Evolutionary conservation across 2,329 filamentous ascomycete genomes (phyloP).

Genomic region (Bipolaris cookei): DNA sequence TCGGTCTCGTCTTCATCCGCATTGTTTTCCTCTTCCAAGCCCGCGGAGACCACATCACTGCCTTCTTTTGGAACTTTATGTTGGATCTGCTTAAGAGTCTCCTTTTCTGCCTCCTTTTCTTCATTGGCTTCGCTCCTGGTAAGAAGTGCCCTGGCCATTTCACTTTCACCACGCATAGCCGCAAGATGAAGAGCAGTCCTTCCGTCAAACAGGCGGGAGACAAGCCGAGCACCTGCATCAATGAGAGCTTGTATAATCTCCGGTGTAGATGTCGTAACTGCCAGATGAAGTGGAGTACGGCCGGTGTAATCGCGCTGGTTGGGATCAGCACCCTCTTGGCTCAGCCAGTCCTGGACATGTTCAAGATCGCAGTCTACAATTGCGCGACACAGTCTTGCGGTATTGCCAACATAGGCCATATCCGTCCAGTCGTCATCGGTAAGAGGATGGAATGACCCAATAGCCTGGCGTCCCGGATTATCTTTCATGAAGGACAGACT

Average conservation of each 20-base stretch:
- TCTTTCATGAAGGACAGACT: constrained; percentile 77
- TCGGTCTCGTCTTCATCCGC: constrained; percentile 59
- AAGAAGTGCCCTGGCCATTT: constrained; percentile 75
- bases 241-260: constrained; percentile 75
- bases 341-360: constrained; percentile 72
- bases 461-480: constrained; percentile 77
- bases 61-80: neutral
- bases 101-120: constrained; percentile 67
- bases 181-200: constrained; percentile 84
- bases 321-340: constrained; percentile 70
- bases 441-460: constrained; percentile 78
- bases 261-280: constrained; percentile 69
- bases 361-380: constrained; percentile 77
- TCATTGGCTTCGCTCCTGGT: constrained; percentile 77
- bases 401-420: constrained; percentile 87
- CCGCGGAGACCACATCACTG: neutral
- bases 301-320: constrained; percentile 69
- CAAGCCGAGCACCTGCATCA: constrained; percentile 72
- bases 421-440: constrained; percentile 87
- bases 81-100: constrained; percentile 46
- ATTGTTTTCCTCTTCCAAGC: constrained; percentile 44
- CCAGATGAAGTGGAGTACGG: constrained; percentile 78
- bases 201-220: constrained; percentile 78
- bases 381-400: constrained; percentile 76
- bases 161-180: constrained; percentile 69